A percentile compares a stretch with the other conserved stretches of the same genome.
Conservation (phyloP, 1,139 yeast genomes). For the Pichia sp. region DNA sequence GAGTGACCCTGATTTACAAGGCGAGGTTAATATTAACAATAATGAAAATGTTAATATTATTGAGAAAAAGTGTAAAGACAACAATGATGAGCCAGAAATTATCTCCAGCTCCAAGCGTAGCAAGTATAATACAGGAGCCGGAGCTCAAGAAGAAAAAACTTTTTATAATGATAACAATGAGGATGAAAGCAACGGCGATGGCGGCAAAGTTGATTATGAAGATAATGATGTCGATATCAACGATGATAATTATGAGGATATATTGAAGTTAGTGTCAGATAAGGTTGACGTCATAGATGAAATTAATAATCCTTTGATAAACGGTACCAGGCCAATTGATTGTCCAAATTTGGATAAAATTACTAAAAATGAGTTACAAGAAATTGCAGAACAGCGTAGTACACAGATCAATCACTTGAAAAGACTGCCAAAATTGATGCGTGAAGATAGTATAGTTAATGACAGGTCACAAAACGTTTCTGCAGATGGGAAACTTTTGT, state of each 20-base stretch:
- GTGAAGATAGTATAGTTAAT: conserved; percentile 12
- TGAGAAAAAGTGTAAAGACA: too few relatives aligned
- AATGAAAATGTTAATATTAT: too few relatives aligned
- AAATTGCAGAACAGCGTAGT: not conserved
- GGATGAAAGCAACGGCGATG: not conserved
- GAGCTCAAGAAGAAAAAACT: not conserved
- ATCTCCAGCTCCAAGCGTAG: too few relatives aligned
- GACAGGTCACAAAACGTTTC: conserved; percentile 5
- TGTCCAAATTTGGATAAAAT: not conserved
- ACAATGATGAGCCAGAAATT: too few relatives aligned
- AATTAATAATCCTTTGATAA: conserved; percentile 7
- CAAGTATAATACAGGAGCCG: not conserved
- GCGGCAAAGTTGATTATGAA: not conserved
- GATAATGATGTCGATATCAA: conserved; percentile 2
- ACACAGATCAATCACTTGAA: not conserved
- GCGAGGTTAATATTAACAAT: not conserved
- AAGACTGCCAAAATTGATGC: conserved; percentile 11
- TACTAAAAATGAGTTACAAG: not conserved
- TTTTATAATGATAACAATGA: not conserved
- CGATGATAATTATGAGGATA: not conserved
- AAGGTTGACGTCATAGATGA: conserved; percentile 15
- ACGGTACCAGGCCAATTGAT: not conserved
- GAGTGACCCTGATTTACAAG: not conserved
- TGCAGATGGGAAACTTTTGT: conserved; percentile 25
- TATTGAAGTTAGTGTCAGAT: conserved; percentile 11